Conservation (phyloP, 176 grass and related monocot genomes). For the Lolium multiflorum region DNA sequence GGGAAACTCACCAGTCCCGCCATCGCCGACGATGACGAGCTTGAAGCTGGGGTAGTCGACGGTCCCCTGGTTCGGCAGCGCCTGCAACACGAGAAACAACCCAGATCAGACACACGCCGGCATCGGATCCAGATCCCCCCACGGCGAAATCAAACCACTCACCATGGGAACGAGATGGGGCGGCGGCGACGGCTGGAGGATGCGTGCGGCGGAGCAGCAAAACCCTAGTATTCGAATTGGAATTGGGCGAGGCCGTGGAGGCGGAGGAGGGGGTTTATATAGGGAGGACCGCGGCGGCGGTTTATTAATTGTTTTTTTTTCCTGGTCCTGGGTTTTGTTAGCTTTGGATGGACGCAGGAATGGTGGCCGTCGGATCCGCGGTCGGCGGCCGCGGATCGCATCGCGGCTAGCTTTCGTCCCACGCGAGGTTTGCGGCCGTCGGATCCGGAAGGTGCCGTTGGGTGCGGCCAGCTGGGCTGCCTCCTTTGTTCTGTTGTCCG, state of each 20-base stretch:
- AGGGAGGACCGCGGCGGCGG: conserved; percentile 20
- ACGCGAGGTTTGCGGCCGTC: conserved; percentile 57
- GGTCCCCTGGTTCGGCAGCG: conserved; percentile 78
- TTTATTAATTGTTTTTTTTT: neutral
- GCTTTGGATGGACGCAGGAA: conserved; percentile 71
- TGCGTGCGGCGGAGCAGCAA: conserved; percentile 15
- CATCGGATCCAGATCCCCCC: neutral
- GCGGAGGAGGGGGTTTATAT: conserved; percentile 53
- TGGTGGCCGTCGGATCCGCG: conserved; percentile 55
- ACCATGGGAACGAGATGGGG: conserved; percentile 37
- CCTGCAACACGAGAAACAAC: conserved; percentile 40
- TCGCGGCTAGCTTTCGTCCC: conserved; percentile 51
- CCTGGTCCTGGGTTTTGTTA: conserved; percentile 37
- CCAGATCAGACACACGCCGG: neutral
- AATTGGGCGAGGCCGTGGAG: conserved; percentile 42
- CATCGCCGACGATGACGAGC: conserved; percentile 89
- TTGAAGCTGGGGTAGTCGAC: conserved; percentile 93
- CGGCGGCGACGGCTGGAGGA: conserved; percentile 1
- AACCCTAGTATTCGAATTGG: conserved; percentile 62
- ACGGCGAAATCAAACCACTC: neutral
- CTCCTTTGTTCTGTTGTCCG: neutral
- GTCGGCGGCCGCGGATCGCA: conserved; percentile 36
- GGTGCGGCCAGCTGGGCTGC: neutral
- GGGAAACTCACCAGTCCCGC: conserved; percentile 70
- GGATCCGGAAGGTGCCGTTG: conserved; percentile 35